These are phyloP conservation scores for Staphylotrichum tortipilum DNA, from an alignment of 495 filamentous ascomycete species.

Conservation along the genomic window DNA sequence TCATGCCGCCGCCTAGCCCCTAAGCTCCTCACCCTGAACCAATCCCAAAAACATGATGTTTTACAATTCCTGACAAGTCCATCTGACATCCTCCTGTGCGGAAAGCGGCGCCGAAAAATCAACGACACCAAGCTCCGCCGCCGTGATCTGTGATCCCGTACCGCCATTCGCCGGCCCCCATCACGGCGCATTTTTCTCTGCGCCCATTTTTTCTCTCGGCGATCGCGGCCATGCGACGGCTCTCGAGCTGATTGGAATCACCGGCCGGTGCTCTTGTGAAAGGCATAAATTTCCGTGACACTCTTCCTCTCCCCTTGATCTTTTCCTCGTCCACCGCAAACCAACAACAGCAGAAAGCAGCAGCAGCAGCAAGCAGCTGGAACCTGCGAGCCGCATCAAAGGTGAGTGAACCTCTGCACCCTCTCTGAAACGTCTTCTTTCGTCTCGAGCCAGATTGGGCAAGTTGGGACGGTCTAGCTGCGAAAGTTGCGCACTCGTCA, in stretches of 20 bases:
- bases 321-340: background rate
- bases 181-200: background rate
- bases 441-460: too few species aligned
- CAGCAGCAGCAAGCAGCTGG: background rate
- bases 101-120: background rate
- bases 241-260: background rate
- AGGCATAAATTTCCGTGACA: background rate
- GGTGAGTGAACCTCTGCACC: background rate
- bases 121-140: background rate
- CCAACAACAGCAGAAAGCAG: too few species aligned
- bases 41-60: too few species aligned
- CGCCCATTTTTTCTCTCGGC: too few species aligned
- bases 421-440: background rate
- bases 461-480: too few species aligned
- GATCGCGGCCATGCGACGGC: too few species aligned
- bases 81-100: too few species aligned
- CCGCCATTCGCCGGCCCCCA: background rate
- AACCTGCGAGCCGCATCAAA: background rate
- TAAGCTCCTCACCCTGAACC: too few species aligned
- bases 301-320: background rate
- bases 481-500: too few species aligned
- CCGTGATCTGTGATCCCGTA: background rate
- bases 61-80: too few species aligned
- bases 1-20: too few species aligned
- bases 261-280: background rate